These are phyloP conservation scores for Silene noctiflora DNA, from an alignment of 179 eudicot species.

Conservation along the genomic window DNA sequence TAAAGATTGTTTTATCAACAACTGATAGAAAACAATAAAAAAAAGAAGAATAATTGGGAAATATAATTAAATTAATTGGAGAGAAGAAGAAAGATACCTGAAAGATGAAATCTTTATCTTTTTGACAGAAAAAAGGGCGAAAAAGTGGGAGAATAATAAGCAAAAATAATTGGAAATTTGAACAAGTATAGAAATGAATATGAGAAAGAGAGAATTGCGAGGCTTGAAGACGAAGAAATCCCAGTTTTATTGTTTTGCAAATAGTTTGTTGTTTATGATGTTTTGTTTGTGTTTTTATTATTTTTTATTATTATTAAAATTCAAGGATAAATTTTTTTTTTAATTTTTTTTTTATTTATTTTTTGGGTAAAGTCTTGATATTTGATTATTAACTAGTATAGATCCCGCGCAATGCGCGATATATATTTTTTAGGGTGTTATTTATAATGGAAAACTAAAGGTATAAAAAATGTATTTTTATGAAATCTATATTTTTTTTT, in stretches of 20 bases:
- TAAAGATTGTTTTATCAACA: neutral
- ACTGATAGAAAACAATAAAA: neutral
- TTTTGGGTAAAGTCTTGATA: too few species aligned
- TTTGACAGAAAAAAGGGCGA: neutral
- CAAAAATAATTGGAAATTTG: constrained; percentile 1
- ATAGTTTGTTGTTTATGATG: neutral
- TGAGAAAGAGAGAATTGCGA: neutral
- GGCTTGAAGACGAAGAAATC: constrained; percentile 13
- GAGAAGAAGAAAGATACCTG: constrained; percentile 4
- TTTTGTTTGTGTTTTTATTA: neutral
- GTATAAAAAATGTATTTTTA: too few species aligned
- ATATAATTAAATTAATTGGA: neutral
- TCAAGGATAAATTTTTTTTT: neutral
- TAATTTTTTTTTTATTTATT: too few species aligned
- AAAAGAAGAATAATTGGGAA: neutral
- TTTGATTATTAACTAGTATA: too few species aligned
- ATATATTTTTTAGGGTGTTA: too few species aligned
- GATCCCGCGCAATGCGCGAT: too few species aligned
- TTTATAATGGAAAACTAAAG: too few species aligned
- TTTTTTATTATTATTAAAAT: neutral
- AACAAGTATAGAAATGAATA: neutral
- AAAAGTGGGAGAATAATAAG: neutral
- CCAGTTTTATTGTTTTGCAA: neutral
- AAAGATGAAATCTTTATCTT: neutral
- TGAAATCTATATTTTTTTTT: too few species aligned